Evolutionary conservation across 2,329 filamentous ascomycete species (phyloP).

Genomic region (Teratosphaeria nubilosa): DNA sequence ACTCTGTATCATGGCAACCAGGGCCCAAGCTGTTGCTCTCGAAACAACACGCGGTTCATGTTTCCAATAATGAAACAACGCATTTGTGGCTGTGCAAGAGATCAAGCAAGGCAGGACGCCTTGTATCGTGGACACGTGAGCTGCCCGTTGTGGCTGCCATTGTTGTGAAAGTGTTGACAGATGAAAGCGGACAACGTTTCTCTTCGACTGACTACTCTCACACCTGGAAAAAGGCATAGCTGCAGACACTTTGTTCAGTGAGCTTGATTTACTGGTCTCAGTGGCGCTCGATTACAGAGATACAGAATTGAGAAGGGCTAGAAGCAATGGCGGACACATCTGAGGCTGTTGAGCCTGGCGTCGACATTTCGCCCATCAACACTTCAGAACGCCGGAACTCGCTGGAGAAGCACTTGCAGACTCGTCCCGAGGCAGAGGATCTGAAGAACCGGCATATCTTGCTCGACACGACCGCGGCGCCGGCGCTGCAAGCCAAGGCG

Average conservation of each 20-base stretch:
- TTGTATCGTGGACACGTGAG: neutral
- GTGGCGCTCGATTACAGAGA: neutral
- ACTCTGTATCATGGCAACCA: neutral
- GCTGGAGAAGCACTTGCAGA: slow-evolving; percentile 25
- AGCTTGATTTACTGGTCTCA: neutral
- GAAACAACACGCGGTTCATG: neutral
- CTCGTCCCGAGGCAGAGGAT: slow-evolving; percentile 45
- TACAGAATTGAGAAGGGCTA: neutral
- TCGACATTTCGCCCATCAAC: slow-evolving; percentile 7
- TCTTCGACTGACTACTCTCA: neutral
- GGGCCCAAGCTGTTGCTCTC: neutral
- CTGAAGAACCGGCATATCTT: slow-evolving; percentile 59
- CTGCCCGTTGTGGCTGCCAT: neutral
- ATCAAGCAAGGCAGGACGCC: neutral
- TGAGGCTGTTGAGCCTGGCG: neutral
- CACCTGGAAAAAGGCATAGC: neutral
- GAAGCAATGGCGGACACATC: slow-evolving; percentile 3
- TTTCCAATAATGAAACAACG: neutral
- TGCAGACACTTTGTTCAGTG: neutral
- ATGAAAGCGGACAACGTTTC: neutral
- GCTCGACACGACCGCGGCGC: slow-evolving; percentile 56
- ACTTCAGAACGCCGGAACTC: slow-evolving; percentile 17
- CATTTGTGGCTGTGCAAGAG: neutral
- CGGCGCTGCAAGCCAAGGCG: slow-evolving; percentile 53
- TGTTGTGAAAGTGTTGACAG: neutral